phyloP scores from a whole-genome alignment of 2,329 filamentous ascomycete species.

The Claviceps pusilla region DNA sequence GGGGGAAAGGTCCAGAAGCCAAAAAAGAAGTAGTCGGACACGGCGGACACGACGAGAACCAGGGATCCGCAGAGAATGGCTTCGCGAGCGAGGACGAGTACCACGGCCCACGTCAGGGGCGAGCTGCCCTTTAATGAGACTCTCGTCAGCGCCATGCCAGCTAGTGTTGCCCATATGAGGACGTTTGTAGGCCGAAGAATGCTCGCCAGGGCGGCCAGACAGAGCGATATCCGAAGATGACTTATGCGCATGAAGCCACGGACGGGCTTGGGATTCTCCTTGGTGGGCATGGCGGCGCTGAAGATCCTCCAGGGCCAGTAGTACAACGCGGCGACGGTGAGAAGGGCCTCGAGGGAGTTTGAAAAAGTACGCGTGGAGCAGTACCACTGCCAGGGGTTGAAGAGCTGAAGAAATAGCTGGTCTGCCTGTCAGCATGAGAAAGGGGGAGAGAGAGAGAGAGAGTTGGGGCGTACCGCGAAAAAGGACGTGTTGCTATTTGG shows the following conservation, averaged over 20 bases:
- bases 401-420: slow-evolving; percentile 23
- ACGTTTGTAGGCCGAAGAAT: slow-evolving; percentile 80
- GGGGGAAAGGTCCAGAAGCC: slow-evolving; percentile 78
- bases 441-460: background rate
- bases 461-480: slow-evolving; percentile 42
- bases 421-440: background rate
- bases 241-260: slow-evolving; percentile 13
- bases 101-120: slow-evolving; percentile 26
- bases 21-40: slow-evolving; percentile 68
- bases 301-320: slow-evolving; percentile 77
- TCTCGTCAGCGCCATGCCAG: slow-evolving; percentile 29
- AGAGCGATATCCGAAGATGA: slow-evolving; percentile 42
- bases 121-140: slow-evolving; percentile 21
- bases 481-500: slow-evolving; percentile 45
- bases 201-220: slow-evolving; percentile 67
- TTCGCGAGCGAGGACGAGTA: slow-evolving; percentile 46
- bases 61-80: slow-evolving; percentile 45
- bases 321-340: slow-evolving; percentile 66
- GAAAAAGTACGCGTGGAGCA: slow-evolving; percentile 86
- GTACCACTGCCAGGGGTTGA: slow-evolving; percentile 79
- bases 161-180: slow-evolving; percentile 65
- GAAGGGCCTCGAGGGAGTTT: slow-evolving; percentile 80
- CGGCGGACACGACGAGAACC: slow-evolving; percentile 47
- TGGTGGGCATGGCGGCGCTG: slow-evolving; percentile 22
- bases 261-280: slow-evolving; percentile 23